Conservation (phyloP, 257 asterid species). For the Cinchona pubescens region DNA sequence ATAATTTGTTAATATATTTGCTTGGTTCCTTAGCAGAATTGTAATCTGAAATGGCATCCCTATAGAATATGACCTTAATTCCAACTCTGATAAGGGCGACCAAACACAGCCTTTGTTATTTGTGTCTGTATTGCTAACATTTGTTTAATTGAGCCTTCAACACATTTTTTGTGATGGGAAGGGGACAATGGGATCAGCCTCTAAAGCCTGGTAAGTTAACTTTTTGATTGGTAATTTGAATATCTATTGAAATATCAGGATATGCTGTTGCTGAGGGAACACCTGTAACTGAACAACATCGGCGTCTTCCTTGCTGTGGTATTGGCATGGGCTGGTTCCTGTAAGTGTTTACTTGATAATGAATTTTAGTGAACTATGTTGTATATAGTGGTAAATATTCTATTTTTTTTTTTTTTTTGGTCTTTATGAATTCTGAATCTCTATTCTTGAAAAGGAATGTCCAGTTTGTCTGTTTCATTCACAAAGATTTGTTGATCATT, state of each 20-base stretch:
- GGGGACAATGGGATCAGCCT: neutral
- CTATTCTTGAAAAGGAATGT: neutral
- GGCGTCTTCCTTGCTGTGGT: constrained; percentile 79
- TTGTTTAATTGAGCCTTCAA: neutral
- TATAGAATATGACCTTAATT: neutral
- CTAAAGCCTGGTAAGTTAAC: neutral
- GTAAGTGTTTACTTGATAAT: constrained; percentile 34
- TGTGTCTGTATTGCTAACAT: neutral
- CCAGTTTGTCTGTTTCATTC: neutral
- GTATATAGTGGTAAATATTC: neutral
- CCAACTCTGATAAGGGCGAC: neutral
- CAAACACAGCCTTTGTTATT: neutral
- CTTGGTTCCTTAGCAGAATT: neutral
- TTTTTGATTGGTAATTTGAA: neutral
- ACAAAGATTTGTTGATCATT: neutral
- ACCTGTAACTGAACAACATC: constrained; percentile 49
- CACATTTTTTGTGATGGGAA: neutral
- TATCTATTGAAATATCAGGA: constrained; percentile 8
- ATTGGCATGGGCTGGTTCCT: constrained; percentile 83
- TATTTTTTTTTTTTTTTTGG: neutral
- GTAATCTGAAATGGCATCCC: neutral
- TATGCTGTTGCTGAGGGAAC: constrained; percentile 61
- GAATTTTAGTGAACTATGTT: neutral
- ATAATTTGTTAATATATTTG: neutral
- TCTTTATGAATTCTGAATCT: neutral